These are phyloP conservation scores for Exophiala lecanii-corni DNA, from an alignment of 2,329 filamentous ascomycete genomes.

Conservation along the genomic window DNA sequence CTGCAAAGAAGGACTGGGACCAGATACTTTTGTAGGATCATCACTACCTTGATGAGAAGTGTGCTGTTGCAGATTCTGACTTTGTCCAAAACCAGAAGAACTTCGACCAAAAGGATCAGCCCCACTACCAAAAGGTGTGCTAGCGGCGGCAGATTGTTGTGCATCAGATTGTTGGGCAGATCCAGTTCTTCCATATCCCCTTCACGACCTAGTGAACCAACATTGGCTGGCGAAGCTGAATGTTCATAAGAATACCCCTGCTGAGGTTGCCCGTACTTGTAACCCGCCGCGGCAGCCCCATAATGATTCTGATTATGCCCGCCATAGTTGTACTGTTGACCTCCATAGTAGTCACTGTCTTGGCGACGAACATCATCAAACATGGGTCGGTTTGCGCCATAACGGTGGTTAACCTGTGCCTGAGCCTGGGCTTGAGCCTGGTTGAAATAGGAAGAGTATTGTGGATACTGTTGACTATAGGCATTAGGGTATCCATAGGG, in stretches of 20 bases:
- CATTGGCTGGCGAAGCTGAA: slow-evolving; percentile 59
- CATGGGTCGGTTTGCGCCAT: slow-evolving; percentile 46
- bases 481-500: slow-evolving; percentile 54
- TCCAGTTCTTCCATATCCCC: slow-evolving; percentile 56
- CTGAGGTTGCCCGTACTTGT: slow-evolving; percentile 60
- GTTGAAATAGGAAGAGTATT: slow-evolving; percentile 60
- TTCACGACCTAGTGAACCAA: slow-evolving; percentile 48
- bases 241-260: slow-evolving; percentile 62
- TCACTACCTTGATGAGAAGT: slow-evolving; percentile 39
- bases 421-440: slow-evolving; percentile 26
- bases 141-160: slow-evolving; percentile 46
- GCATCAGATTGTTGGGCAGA: slow-evolving; percentile 54
- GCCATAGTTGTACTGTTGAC: slow-evolving; percentile 51
- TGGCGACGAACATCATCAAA: slow-evolving; percentile 48
- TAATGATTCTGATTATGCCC: slow-evolving; percentile 40
- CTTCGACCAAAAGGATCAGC: slow-evolving; percentile 58
- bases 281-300: slow-evolving; percentile 50
- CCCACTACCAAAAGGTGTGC: slow-evolving; percentile 49
- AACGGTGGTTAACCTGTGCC: slow-evolving; percentile 33
- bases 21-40: slow-evolving; percentile 52
- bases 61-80: slow-evolving; percentile 47
- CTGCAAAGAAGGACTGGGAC: slow-evolving; percentile 58
- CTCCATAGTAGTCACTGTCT: slow-evolving; percentile 45
- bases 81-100: slow-evolving; percentile 52
- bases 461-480: slow-evolving; percentile 39